Base-by-base conservation (phyloP, 345 rosid species). In the Hibiscus syriacus region DNA sequence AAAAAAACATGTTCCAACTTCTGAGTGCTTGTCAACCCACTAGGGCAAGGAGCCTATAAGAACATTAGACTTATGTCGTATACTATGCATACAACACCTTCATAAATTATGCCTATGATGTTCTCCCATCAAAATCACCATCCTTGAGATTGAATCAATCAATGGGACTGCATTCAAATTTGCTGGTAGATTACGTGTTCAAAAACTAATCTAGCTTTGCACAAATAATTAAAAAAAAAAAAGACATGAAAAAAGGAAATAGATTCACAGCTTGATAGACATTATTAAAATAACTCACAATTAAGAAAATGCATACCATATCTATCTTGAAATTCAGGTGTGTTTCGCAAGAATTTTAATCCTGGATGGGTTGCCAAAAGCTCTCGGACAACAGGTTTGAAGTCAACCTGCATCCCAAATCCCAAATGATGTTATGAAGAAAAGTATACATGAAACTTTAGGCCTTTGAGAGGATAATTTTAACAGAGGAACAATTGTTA, bases 301-400 rank as follows among this genome's bases (percentile, higher is more conserved):
- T 5, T 10, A 60, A 60, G 36, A 22, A 60, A 36, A 60, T 19
- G 19, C 14, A n/a, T 19, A 90, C 98, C 92, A 74, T 93, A 93
- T 90, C 91, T 83, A 76, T 93, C 92, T 81, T 87, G 97, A 76
- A 86, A 87, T 76, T 90, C 96, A 64, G 96, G 96, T 22, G 90
- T 82, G 77, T 80, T 81, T 46, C 78, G 83, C 70, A 87, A 78
- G 74, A 90, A 89, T 75, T 93, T 90, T 76, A 93, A 78, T 50
- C 96, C 97, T 22, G 91, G 95, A 84, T 93, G 98, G 62, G 89
- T 76, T 38, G 80, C 80, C 77, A 93, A 76, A 73, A 93, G 83
- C 78, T 87, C 97, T 70, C 74, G 86, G 75, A 93, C 88, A 48
- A 93, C 73, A 67, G 96, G 92, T 76, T 83, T 85, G 79, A 92